Evolutionary conservation across 345 rosid genomes (phyloP).

Genomic region (Acer yangbiense): DNA sequence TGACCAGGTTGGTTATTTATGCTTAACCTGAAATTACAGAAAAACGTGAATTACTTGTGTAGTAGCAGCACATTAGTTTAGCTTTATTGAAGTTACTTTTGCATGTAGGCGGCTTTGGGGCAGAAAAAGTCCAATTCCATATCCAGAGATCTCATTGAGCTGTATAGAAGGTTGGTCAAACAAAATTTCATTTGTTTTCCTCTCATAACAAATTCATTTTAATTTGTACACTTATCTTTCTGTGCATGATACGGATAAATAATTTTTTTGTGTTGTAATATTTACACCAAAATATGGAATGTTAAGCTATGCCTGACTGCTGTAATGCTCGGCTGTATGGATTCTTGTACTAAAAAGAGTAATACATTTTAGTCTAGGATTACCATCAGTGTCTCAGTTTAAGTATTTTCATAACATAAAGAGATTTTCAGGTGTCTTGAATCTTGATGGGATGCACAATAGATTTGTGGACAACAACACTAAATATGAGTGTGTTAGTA

Average conservation of each 20-base stretch:
- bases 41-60: background rate
- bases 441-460: background rate
- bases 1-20: constrained; percentile 40
- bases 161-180: constrained; percentile 57
- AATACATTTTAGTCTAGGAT: background rate
- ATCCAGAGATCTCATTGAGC: constrained; percentile 55
- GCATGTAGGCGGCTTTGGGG: constrained; percentile 34
- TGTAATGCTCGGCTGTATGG: background rate
- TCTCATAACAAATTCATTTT: background rate
- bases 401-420: background rate
- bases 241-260: background rate
- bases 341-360: background rate
- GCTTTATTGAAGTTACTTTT: constrained; percentile 12
- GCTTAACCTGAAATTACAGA: constrained; percentile 6
- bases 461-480: background rate
- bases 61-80: background rate
- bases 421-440: constrained; percentile 2
- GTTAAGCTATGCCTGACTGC: background rate
- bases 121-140: constrained; percentile 35
- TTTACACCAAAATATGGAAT: background rate
- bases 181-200: background rate
- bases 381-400: background rate
- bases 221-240: background rate
- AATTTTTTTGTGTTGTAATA: background rate
- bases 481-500: background rate